These are phyloP conservation scores for Bruguiera sexangula DNA, from an alignment of 345 rosid species.

Conservation along the genomic window DNA sequence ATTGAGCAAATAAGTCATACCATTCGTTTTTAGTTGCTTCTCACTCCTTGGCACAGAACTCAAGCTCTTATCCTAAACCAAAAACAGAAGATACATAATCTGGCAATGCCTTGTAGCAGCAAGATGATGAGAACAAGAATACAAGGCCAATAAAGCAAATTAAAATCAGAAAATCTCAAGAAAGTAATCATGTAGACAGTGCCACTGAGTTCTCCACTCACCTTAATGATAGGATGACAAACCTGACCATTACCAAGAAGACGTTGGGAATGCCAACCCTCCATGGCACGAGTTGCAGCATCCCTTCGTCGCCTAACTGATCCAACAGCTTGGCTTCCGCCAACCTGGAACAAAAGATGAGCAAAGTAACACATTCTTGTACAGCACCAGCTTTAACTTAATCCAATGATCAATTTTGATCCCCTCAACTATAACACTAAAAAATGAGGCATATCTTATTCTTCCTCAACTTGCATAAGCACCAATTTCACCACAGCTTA, in stretches of 20 bases:
- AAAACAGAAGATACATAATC: background rate
- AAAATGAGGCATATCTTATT: too few relatives aligned
- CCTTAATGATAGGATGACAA: constrained; percentile 32
- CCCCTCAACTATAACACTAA: background rate
- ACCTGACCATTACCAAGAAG: constrained; percentile 35
- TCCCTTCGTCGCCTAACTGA: constrained; percentile 31
- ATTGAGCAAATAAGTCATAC: background rate
- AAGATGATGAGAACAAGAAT: background rate
- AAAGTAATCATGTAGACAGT: background rate
- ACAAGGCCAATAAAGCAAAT: background rate
- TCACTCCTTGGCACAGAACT: background rate
- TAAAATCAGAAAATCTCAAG: background rate
- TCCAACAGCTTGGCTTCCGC: constrained; percentile 28
- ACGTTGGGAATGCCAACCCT: constrained; percentile 38
- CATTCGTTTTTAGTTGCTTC: background rate
- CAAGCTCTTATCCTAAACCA: background rate
- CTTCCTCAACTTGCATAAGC: too few relatives aligned
- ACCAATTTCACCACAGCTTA: background rate
- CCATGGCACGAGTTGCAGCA: constrained; percentile 40
- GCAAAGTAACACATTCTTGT: background rate
- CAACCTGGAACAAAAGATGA: constrained; percentile 13
- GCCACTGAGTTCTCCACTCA: background rate
- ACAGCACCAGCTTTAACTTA: background rate
- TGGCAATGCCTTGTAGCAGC: too few relatives aligned
- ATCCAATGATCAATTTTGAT: background rate